Base-by-base conservation (phyloP, 2,329 filamentous ascomycete species). In the Curvularia lunata region DNA sequence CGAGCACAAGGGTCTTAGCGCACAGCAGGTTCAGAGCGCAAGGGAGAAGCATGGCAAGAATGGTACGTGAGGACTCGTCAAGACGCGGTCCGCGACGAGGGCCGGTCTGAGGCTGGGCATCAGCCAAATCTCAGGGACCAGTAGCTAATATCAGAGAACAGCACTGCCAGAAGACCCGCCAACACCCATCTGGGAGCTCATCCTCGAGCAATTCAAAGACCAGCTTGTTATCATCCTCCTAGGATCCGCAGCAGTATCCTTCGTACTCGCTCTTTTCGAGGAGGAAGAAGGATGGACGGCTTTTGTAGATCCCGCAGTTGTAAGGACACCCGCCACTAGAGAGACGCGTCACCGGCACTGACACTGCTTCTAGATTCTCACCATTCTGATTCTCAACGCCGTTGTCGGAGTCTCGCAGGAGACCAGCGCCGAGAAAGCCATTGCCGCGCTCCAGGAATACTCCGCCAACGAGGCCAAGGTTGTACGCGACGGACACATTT, bases 181-280 rank as follows among this genome's bases (percentile, higher is more conserved):
- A 3, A 99, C 95, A 30, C 95, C 95, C 38, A 77, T 99, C 47
- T 99, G 94, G 95, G 87, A 98, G 80, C 88, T 99, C 63, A 91
- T 99, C 54, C 85, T 99, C 58, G 95, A 99, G 80, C 95, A 99
- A 78, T 99, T 99, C 85, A 97, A 99, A 80, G 95, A 99, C 76
- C 95, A 99, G 79, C 87, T 99, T 47, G 95, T 99, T 67, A 86
- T 99, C 52, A 99, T 99, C 69, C 84, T 99, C 21, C 86, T 99
- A 48, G 95, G 88, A 53, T 98, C 94, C 37, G 95, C 95, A 10
- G 92, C 90, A 19, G 89, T 99, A 34, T 98, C 95, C 2, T 98
- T 99, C 75, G 87, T 93, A 25, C 83, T 99, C 61, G 95, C 95
- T 25, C 84, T 99, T 12, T 92, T 99, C 68, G 95, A 99, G 76